Evolutionary conservation across 2,329 filamentous ascomycete species (phyloP).

Genomic region (Claviceps purpurea): DNA sequence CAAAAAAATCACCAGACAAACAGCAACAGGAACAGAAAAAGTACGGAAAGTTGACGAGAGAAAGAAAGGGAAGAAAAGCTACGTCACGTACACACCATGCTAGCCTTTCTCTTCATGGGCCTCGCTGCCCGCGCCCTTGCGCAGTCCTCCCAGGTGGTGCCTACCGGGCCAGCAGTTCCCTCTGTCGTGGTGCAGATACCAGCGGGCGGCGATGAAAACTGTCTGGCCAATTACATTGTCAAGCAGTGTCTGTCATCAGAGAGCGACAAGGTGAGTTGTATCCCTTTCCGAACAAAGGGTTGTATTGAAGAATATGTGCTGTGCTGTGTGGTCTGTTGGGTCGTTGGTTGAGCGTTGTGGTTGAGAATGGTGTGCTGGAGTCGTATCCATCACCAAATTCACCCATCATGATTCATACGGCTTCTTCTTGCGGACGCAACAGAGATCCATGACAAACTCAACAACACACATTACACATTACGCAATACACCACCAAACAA

Average conservation of each 20-base stretch:
- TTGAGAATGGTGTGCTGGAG: too few species aligned
- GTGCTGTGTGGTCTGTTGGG: too few species aligned
- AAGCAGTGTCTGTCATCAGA: slow-evolving; percentile 29
- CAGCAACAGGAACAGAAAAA: neutral
- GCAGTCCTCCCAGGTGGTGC: neutral
- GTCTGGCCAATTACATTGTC: slow-evolving; percentile 34
- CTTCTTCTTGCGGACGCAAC: too few species aligned
- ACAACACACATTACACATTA: too few species aligned
- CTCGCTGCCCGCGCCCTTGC: slow-evolving; percentile 21
- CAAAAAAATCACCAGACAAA: neutral
- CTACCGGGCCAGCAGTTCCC: neutral
- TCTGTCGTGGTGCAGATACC: neutral
- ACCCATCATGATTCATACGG: too few species aligned
- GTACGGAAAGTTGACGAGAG: neutral
- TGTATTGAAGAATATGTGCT: too few species aligned
- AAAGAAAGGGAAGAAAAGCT: neutral
- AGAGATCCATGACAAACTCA: too few species aligned
- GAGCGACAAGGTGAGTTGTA: slow-evolving; percentile 19
- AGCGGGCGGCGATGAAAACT: slow-evolving; percentile 13
- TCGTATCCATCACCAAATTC: too few species aligned
- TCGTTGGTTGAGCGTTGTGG: too few species aligned
- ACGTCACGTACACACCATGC: neutral
- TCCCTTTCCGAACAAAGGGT: neutral
- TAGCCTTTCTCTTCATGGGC: slow-evolving; percentile 24
- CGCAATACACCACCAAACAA: too few species aligned